Evolutionary conservation across 2,329 filamentous ascomycete species (phyloP).

Genomic region (Cladosporium sp.): DNA sequence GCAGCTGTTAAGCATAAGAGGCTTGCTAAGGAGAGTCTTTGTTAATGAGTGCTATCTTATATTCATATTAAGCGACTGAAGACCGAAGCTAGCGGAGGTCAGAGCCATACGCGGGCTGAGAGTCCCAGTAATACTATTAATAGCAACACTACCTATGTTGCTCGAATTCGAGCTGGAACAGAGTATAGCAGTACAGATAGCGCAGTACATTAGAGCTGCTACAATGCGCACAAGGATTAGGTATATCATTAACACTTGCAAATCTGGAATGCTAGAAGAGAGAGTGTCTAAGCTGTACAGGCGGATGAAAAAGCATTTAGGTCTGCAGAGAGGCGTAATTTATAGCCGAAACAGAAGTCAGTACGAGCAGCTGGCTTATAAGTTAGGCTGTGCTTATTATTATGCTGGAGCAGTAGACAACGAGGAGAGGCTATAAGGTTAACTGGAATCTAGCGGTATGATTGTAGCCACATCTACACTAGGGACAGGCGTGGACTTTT

Average conservation of each 20-base stretch:
- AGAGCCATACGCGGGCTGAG: slow-evolving; percentile 15
- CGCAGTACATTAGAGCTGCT: slow-evolving; percentile 16
- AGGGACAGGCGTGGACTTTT: slow-evolving; percentile 19
- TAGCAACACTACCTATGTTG: slow-evolving; percentile 15
- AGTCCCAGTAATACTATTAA: slow-evolving; percentile 6
- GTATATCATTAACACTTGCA: not conserved
- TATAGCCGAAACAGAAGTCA: slow-evolving; percentile 17
- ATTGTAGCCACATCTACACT: slow-evolving; percentile 23
- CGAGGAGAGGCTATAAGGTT: slow-evolving; percentile 15
- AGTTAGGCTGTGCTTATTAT: slow-evolving; percentile 17
- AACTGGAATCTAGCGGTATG: slow-evolving; percentile 12
- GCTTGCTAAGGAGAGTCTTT: slow-evolving; percentile 17
- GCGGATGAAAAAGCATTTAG: slow-evolving; percentile 12
- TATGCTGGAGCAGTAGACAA: slow-evolving; percentile 10
- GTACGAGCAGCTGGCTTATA: slow-evolving; percentile 13
- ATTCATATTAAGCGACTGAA: slow-evolving; percentile 18
- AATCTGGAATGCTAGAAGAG: not conserved
- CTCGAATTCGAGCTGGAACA: slow-evolving; percentile 14
- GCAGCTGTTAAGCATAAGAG: slow-evolving; percentile 13
- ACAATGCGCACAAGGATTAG: slow-evolving; percentile 13
- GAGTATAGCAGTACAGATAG: slow-evolving; percentile 15
- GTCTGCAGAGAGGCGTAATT: not conserved
- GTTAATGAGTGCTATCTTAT: slow-evolving; percentile 19
- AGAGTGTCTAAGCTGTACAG: not conserved
- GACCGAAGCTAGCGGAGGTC: slow-evolving; percentile 14